These are phyloP conservation scores for Ceriops decandra DNA, from an alignment of 345 rosid genomes.

Conservation along the genomic window DNA sequence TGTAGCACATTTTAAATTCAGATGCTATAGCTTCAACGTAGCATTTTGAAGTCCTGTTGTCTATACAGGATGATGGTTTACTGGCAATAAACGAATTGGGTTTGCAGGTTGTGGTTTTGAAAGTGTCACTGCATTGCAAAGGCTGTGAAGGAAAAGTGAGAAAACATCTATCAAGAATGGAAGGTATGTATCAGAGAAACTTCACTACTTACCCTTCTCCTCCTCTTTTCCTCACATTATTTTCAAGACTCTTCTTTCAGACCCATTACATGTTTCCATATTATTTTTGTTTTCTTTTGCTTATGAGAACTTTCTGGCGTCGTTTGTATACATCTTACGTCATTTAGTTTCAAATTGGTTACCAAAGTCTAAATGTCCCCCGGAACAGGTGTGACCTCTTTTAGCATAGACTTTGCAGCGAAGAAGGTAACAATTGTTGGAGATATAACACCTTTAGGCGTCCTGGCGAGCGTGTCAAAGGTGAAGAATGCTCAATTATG, in stretches of 20 bases:
- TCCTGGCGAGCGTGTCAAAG: constrained; percentile 73
- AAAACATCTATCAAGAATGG: constrained; percentile 87
- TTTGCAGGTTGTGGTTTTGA: constrained; percentile 71
- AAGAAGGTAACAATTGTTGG: constrained; percentile 91
- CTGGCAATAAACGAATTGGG: neutral
- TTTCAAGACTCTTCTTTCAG: neutral
- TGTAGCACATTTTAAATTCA: neutral
- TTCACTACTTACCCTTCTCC: too few species aligned
- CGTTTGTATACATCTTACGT: too few species aligned
- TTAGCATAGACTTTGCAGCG: constrained; percentile 72
- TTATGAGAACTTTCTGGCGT: too few species aligned
- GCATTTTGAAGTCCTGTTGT: neutral
- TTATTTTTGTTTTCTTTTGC: too few species aligned
- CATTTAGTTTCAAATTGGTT: too few species aligned
- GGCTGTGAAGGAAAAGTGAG: constrained; percentile 87
- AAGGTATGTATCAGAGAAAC: constrained; percentile 40
- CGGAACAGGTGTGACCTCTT: constrained; percentile 76
- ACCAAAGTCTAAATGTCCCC: too few species aligned
- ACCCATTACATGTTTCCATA: neutral
- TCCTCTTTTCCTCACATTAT: neutral
- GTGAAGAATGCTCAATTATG: constrained; percentile 87
- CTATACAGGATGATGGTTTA: neutral
- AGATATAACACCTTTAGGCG: constrained; percentile 69
- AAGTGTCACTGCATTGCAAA: constrained; percentile 90
- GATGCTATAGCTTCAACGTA: neutral